Evolutionary conservation across 2,329 filamentous ascomycete genomes (phyloP).

Genomic region (Fusarium mangiferae): DNA sequence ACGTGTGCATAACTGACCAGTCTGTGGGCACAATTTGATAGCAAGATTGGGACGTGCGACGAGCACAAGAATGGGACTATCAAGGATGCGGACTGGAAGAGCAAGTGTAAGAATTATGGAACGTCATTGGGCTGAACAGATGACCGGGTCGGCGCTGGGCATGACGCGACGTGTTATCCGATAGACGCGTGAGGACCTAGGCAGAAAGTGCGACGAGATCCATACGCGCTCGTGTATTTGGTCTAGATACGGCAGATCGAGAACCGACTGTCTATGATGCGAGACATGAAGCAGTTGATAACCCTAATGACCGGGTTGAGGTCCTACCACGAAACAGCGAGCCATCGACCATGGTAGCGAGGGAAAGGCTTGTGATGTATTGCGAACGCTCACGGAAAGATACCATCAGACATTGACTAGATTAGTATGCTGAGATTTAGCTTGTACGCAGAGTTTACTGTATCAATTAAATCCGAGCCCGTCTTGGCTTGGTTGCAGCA

Average conservation of each 20-base stretch:
- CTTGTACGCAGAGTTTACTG: fast-evolving
- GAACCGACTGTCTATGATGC: fast-evolving
- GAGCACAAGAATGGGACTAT: neutral
- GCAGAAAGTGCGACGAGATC: neutral
- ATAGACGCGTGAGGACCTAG: fast-evolving
- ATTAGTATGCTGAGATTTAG: fast-evolving
- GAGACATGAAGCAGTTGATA: fast-evolving
- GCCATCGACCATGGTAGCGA: neutral
- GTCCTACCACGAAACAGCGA: too few relatives aligned
- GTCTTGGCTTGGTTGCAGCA: neutral
- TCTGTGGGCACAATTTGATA: neutral
- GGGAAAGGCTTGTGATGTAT: neutral
- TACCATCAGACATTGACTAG: fast-evolving
- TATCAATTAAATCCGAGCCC: neutral
- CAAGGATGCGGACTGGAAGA: neutral
- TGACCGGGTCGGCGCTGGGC: neutral
- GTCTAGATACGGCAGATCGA: fast-evolving
- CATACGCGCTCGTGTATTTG: fast-evolving
- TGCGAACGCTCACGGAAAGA: neutral
- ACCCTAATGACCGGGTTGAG: fast-evolving
- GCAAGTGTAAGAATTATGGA: neutral
- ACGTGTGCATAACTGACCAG: neutral
- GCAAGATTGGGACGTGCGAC: fast-evolving
- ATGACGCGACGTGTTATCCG: neutral
- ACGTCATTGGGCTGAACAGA: neutral